Conservation (phyloP, 1,284 basidiomycete genomes). For the Sparassis latifolia region DNA sequence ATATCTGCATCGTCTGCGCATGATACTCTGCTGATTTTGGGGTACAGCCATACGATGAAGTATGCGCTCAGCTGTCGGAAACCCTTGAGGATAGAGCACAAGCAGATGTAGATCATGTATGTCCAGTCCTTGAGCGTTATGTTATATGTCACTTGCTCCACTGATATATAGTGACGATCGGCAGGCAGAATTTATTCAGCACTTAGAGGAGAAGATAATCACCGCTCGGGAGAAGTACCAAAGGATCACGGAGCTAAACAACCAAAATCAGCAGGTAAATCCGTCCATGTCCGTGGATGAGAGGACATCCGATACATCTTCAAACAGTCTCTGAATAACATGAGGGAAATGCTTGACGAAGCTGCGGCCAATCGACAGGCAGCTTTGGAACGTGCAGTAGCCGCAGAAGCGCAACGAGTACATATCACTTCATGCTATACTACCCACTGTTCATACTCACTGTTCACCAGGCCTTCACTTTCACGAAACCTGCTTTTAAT, state of each 20-base stretch:
- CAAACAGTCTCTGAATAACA: not conserved
- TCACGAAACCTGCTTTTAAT: not conserved
- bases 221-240: conserved; percentile 5
- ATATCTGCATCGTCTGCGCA: too few relatives aligned
- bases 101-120: conserved; percentile 1
- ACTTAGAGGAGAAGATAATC: conserved; percentile 1
- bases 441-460: too few relatives aligned
- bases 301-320: too few relatives aligned
- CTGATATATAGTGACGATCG: not conserved
- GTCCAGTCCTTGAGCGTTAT: not conserved
- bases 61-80: conserved; percentile 1
- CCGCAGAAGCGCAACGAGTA: too few relatives aligned
- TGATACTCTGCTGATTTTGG: not conserved
- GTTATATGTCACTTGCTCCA: too few relatives aligned
- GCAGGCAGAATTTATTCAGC: not conserved
- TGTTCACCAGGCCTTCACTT: too few relatives aligned
- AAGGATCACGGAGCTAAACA: not conserved
- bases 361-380: not conserved
- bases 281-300: not conserved
- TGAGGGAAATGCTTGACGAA: not conserved
- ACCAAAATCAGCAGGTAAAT: conserved; percentile 1
- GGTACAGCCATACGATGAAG: not conserved
- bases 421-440: too few relatives aligned
- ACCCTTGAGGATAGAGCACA: not conserved
- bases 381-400: not conserved